phyloP scores from a whole-genome alignment of 192 early-diverging fungal genomes.

The Podila verticillata region DNA sequence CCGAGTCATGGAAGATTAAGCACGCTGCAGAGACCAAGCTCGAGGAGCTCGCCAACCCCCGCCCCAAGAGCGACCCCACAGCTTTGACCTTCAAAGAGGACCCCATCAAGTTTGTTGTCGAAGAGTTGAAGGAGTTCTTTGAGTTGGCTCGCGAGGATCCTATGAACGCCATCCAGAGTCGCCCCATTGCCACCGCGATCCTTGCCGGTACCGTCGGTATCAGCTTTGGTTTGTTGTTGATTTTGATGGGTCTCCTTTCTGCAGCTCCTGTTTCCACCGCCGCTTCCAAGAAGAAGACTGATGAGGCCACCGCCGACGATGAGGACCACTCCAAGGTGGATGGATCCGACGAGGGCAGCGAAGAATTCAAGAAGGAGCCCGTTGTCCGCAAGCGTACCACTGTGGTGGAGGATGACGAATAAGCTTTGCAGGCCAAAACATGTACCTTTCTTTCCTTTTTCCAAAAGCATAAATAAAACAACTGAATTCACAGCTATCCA shows the following conservation, averaged over 20 bases:
- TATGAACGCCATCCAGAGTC: slow-evolving; percentile 8
- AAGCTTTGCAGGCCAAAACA: background rate
- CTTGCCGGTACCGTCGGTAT: slow-evolving; percentile 12
- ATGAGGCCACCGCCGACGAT: slow-evolving; percentile 32
- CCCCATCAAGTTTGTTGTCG: slow-evolving; percentile 14
- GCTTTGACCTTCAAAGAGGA: slow-evolving; percentile 17
- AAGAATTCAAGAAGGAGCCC: slow-evolving; percentile 11
- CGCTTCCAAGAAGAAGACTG: slow-evolving; percentile 27
- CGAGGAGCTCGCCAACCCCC: slow-evolving; percentile 57
- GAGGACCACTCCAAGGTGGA: slow-evolving; percentile 11
- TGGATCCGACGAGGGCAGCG: background rate
- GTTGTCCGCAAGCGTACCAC: slow-evolving; percentile 13
- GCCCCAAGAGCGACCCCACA: background rate
- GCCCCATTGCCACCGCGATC: background rate
- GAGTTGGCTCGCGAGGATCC: slow-evolving; percentile 10
- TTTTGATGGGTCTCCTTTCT: slow-evolving; percentile 10
- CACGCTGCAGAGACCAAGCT: slow-evolving; percentile 65
- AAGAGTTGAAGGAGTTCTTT: slow-evolving; percentile 22
- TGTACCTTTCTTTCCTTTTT: background rate
- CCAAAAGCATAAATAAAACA: no score
- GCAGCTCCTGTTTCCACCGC: background rate
- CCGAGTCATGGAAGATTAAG: slow-evolving; percentile 83
- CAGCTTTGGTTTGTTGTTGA: slow-evolving; percentile 16
- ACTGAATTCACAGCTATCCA: no score
- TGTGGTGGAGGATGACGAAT: background rate